Conservation (phyloP, 129 eudicot species). For the Heracleum sosnowskyi region DNA sequence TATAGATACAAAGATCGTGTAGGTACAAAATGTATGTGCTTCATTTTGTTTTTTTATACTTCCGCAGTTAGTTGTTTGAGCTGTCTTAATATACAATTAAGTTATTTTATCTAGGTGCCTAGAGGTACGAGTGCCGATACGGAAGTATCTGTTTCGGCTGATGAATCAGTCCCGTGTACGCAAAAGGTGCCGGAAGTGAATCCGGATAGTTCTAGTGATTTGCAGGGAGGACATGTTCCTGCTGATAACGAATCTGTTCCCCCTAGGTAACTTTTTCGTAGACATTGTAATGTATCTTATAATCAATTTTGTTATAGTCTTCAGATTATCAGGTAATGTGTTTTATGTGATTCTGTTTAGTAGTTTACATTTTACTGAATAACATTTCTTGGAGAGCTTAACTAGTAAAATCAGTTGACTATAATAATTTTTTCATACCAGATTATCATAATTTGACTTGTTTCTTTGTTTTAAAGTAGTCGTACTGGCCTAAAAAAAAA, state of each 20-base stretch:
- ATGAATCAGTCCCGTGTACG: slow-evolving; percentile 35
- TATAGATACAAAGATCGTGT: not conserved
- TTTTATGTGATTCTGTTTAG: not conserved
- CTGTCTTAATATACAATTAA: slow-evolving; percentile 8
- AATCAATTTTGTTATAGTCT: not conserved
- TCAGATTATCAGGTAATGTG: not conserved
- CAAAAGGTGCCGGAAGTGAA: slow-evolving; percentile 27
- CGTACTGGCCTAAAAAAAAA: too few relatives aligned
- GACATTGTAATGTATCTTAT: slow-evolving; percentile 1
- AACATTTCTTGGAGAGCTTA: not conserved
- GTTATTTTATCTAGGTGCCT: slow-evolving; percentile 37
- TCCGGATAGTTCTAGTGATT: slow-evolving; percentile 37
- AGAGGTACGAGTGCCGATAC: slow-evolving; percentile 42
- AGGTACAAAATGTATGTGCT: not conserved
- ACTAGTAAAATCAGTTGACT: not conserved
- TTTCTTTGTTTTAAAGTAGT: not conserved
- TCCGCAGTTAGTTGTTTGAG: slow-evolving; percentile 1
- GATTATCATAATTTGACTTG: not conserved
- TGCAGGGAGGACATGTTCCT: slow-evolving; percentile 15
- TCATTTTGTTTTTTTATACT: not conserved
- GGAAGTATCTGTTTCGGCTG: slow-evolving; percentile 50
- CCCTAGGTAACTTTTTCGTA: slow-evolving; percentile 31
- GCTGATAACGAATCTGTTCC: slow-evolving; percentile 32
- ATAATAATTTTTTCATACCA: not conserved
- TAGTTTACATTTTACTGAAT: not conserved